Base-by-base conservation (phyloP, 192 early-diverging fungal species). In the Backusella westeae region DNA sequence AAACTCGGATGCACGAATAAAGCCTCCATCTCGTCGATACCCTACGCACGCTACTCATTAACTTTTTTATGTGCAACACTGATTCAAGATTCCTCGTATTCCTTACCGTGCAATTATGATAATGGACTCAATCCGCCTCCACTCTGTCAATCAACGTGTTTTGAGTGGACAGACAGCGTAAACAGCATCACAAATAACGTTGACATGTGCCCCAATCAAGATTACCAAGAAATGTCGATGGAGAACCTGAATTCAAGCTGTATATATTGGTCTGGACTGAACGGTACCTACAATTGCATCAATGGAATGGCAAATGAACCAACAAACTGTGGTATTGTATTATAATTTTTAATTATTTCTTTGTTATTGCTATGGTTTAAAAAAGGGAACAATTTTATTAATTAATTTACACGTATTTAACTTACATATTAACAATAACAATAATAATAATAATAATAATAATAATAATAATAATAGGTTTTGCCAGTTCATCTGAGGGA, bases 21-120 rank as follows among this genome's bases (percentile, higher is more conserved):
- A 35, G 63, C 71, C 9, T 32, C 39, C 44, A 44, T 41, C 12
- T 77, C 73, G 46, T 68, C 53, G 34, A 67, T 77, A 53, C 82
- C 77, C 34, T 80, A 83, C 38, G 78, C 77, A 66, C 78, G 82
- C 15, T 83, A 79, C 41, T 73, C 77, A 6, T n/a, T 79, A 32
- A 66, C 82, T 32, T 49, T 52, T 66, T 15, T 78, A 26, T 83
- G 82, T 34, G 73, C 78, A 35, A 39, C 35, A 38, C 23, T 83
- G 36, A 75, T 83, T 29, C 82, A 83, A 71, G 76, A 81, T 56
- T 34, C 68, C 15, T 49, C 52, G 3, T 56, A 73, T 36, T 81
- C 80, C 5, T 53, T 79, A n/a, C 78, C 78, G 4, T 83, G 82
- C 36, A 83, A 77, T 69, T 76, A 73, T 35, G 6, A 74, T 42